Base-by-base conservation (phyloP, 2,329 filamentous ascomycete genomes). In the Fusarium robinianum region DNA sequence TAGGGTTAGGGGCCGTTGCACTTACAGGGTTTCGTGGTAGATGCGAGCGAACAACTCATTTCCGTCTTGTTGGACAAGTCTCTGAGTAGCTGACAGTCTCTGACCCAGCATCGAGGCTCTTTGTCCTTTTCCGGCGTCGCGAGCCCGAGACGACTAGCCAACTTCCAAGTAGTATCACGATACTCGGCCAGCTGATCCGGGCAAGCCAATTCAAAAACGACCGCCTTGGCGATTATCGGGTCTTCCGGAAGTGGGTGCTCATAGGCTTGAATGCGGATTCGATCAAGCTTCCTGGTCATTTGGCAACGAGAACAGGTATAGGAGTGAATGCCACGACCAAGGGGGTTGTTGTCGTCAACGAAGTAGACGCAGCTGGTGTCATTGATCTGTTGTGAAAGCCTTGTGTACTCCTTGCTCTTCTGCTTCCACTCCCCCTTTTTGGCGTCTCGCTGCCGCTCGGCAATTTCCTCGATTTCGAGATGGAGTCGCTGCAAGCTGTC, bases 121-220 rank as follows among this genome's bases (percentile, higher is more conserved):
- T 46, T 38, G 2, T 42, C 35, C 17, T 54, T 32, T 14, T 60
- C 57, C 4, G 33, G n/a, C 6, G 23, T 23, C 2, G 53, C 51
- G 6, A 60, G 54, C 5, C 65, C 67, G 3, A 74, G 37, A 1
- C 42, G 41, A 1, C 53, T 55, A 2, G 71, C 51, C 3, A 75
- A 53, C 2, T 46, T 48, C 72, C 70, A 76, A 0, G 72, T 75
- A 0, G 59, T 58, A 45, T 72, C 68, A 9, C 74, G 65, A 46
- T 76, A 76, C 0, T 53, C 49, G 1, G 65, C 56, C 17, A 75
- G 62, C 0, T 49, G 49, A 5, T 47, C 36, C 0, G 71, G 72
- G 9, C 67, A 67, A 2, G 49, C 43, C 0, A 76, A 62, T 46
- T 77, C 74, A 19, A 75, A 75, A 0, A 75, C 51, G 0, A 69